These are phyloP conservation scores for Apiotrichum akiyoshidainum DNA, from an alignment of 1,284 basidiomycete genomes.

Conservation along the genomic window DNA sequence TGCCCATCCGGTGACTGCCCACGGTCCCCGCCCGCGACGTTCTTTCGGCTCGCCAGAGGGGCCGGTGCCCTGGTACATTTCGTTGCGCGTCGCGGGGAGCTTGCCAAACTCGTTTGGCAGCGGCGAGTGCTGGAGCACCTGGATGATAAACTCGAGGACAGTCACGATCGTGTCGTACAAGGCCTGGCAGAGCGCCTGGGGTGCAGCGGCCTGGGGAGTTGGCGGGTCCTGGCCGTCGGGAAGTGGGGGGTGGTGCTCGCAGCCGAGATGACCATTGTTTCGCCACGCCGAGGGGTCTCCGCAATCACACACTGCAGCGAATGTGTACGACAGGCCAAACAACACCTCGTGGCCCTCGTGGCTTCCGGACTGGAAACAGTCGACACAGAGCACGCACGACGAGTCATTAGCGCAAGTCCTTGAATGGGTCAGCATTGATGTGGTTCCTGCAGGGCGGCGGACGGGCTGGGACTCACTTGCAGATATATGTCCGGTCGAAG, in stretches of 20 bases:
- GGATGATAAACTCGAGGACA: constrained; percentile 77
- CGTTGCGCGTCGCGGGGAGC: constrained; percentile 65
- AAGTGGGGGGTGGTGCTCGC: constrained; percentile 63
- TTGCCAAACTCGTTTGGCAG: constrained; percentile 60
- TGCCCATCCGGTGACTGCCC: constrained; percentile 87
- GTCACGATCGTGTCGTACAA: constrained; percentile 71
- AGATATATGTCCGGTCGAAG: constrained; percentile 75
- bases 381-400: constrained; percentile 79
- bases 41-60: constrained; percentile 34
- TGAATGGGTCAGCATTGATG: no score
- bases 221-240: constrained; percentile 30
- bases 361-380: constrained; percentile 79
- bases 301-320: constrained; percentile 88
- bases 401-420: constrained; percentile 87
- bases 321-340: constrained; percentile 85
- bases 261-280: constrained; percentile 56
- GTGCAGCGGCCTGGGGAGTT: constrained; percentile 33
- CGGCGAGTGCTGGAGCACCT: constrained; percentile 79
- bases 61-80: constrained; percentile 40
- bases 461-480: constrained; percentile 87
- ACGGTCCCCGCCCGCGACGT: constrained; percentile 62
- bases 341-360: constrained; percentile 83
- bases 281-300: constrained; percentile 86
- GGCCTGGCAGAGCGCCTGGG: constrained; percentile 64
- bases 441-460: no score